A percentile compares a stretch with the other conserved stretches of the same genome.
These are phyloP conservation scores for Colletotrichum coccodes DNA, from an alignment of 2,329 filamentous ascomycete genomes.

Conservation along the genomic window DNA sequence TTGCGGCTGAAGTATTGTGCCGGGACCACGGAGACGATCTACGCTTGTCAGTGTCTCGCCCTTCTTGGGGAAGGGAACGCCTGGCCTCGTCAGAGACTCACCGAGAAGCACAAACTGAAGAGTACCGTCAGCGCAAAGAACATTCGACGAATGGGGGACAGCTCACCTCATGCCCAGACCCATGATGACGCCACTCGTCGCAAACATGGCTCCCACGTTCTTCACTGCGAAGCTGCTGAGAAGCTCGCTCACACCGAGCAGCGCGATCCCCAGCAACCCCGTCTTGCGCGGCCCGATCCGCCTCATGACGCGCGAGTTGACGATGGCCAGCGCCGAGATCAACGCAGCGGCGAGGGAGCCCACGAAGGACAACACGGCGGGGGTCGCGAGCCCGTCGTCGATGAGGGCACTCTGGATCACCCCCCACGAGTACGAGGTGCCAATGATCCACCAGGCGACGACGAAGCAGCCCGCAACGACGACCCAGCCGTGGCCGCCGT, in stretches of 20 bases:
- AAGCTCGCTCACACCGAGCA: conserved; percentile 61
- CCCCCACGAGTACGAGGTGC: conserved; percentile 68
- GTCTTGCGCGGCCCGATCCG: conserved; percentile 58
- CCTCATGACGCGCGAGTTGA: conserved; percentile 62
- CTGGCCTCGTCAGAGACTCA: too few relatives aligned
- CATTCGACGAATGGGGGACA: too few relatives aligned
- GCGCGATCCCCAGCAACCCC: conserved; percentile 57
- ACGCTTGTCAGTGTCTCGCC: conserved; percentile 3
- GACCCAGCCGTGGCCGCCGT: conserved; percentile 67
- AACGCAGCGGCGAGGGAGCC: conserved; percentile 62
- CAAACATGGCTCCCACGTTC: conserved; percentile 47
- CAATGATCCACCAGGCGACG: conserved; percentile 66
- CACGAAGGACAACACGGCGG: conserved; percentile 67
- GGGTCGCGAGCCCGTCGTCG: conserved; percentile 54
- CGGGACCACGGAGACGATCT: conserved; percentile 57
- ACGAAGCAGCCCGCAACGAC: conserved; percentile 61
- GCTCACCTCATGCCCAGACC: conserved; percentile 42
- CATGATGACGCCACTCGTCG: conserved; percentile 44
- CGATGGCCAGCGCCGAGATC: conserved; percentile 61
- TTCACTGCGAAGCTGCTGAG: conserved; percentile 49
- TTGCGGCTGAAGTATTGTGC: conserved; percentile 65
- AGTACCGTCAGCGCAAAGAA: neutral
- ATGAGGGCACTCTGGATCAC: conserved; percentile 68
- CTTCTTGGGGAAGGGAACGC: too few relatives aligned
- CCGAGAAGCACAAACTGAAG: conserved; percentile 18